Base-by-base conservation (phyloP, 2,329 filamentous ascomycete species). In the Aspergillus pseudoviridinutans region DNA sequence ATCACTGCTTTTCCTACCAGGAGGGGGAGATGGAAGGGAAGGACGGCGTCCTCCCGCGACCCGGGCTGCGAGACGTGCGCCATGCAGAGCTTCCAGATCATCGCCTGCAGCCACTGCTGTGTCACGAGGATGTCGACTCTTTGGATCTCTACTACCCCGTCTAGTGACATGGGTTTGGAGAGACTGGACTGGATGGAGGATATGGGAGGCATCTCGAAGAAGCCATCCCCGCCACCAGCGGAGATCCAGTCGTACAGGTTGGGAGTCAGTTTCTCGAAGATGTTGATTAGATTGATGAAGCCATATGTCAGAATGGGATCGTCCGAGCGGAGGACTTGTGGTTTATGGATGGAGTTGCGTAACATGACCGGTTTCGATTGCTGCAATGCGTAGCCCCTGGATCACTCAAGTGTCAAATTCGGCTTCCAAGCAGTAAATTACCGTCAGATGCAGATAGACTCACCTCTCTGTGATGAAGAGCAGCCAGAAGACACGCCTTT, bases 51-150 rank as follows among this genome's bases (percentile, higher is more conserved):
- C 6, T 71, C 66, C 1, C 78, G 72, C 0, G 85, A 79, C 2
- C 79, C 79, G 32, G 82, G 84, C 32, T 84, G 87, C 22, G 88
- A 78, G 17, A 85, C 80, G 41, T 84, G 83, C 64, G 87, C 86
- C 57, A 89, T 87, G 4, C 86, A 87, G 1, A 87, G 80, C 64
- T 88, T 87, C 87, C 87, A 90, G 53, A 89, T 84, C 75, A 89
- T 87, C 0, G 87, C 82, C 46, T 85, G 80, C 1, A 90, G 78
- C 87, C 87, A 90, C 66, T 89, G 86, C 67, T 90, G 87, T 2
- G 86, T 89, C 54, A 87, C 82, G 47, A 87, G 78, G 20, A 90
- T 79, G 64, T 90, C 86, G 6, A 88, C 85, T 54, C 86, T 87
- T 64, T 90, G 87, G 22, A 84, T 86, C 57, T 87, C 84, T 0